phyloP scores from a whole-genome alignment of 345 rosid genomes.

The Sisymbrium irio region DNA sequence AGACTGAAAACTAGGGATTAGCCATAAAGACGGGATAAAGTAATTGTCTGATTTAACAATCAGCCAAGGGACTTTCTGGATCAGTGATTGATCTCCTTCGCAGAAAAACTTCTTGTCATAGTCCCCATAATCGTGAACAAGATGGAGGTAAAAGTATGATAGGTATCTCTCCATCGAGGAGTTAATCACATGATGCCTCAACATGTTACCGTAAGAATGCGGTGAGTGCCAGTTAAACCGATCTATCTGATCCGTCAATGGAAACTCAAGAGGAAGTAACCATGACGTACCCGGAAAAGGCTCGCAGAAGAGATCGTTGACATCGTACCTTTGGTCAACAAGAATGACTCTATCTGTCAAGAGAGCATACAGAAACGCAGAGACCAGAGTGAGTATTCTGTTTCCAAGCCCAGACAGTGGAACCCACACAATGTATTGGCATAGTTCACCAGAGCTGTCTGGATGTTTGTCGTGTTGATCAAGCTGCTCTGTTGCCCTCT shows the following conservation, averaged over 20 bases:
- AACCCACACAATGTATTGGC: constrained; percentile 51
- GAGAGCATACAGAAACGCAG: constrained; percentile 59
- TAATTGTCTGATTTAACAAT: no score
- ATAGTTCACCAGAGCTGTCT: constrained; percentile 18
- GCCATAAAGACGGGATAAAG: no score
- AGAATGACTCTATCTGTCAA: constrained; percentile 58
- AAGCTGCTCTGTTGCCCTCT: constrained; percentile 36
- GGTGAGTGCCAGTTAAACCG: neutral
- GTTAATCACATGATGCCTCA: neutral
- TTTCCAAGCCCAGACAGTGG: constrained; percentile 55
- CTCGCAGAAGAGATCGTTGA: constrained; percentile 55
- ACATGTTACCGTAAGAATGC: neutral
- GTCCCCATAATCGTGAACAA: neutral
- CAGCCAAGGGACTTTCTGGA: neutral
- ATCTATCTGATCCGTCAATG: constrained; percentile 35
- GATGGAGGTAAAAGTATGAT: neutral
- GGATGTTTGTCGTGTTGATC: neutral
- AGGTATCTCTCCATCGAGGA: neutral
- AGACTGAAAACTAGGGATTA: no score
- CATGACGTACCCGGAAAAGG: constrained; percentile 56
- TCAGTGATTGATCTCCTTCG: neutral
- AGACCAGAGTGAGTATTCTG: constrained; percentile 48
- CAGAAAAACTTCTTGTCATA: neutral
- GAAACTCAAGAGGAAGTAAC: constrained; percentile 55
- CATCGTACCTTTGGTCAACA: constrained; percentile 46